Base-by-base conservation (phyloP, 352 stramenopile genomes). In the Pythium grandisporangium region DNA sequence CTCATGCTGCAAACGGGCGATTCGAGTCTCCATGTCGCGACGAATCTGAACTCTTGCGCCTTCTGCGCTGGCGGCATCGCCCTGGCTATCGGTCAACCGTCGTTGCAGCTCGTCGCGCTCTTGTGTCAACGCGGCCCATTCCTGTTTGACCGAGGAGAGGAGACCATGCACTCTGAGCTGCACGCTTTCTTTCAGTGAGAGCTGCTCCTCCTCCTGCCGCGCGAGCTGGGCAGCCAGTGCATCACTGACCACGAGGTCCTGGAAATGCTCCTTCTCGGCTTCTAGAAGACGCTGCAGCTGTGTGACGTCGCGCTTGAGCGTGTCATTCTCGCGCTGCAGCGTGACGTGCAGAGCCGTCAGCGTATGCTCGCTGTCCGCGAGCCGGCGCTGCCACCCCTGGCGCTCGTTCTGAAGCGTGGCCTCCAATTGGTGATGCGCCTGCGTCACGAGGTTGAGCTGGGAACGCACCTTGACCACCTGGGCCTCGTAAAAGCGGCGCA, bases 401-500 rank as follows among this genome's bases (percentile, higher is more conserved):
- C 66, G 69, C 34, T 86, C 70, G n/a, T 64, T 36, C 22, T 67
- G 53, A 7, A 84, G 21, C 36, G 55, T 65, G 12, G 57, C 59
- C 58, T 88, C 67, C 10, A 73, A 37, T 22, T 78, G 62, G 7
- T 44, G 61, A 25, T 86, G 67, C 0, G 61, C 48, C 20, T 81
- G 66, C 6, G 67, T 55, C 32, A 58, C 56, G 7, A 78, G 32
- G 1, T 51, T 55, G 21, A 88, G 51, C 45, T 91, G 74, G 17
- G 58, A 45, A 34, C 77, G 70, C 24, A 89, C 72, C 50, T 84
- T 79, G 11, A 75, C 68, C n/a, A 87, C 76, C 44, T 89, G 76
- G 19, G 75, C 66, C 53, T 88, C 71, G 51, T 86, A 91, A 36
- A 89, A 86, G 49, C 79, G 80, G 45, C 80, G 76, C 70, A 89